Evolutionary conservation across 75 land plant species (phyloP).

Genomic region (Cunninghamia lanceolata): DNA sequence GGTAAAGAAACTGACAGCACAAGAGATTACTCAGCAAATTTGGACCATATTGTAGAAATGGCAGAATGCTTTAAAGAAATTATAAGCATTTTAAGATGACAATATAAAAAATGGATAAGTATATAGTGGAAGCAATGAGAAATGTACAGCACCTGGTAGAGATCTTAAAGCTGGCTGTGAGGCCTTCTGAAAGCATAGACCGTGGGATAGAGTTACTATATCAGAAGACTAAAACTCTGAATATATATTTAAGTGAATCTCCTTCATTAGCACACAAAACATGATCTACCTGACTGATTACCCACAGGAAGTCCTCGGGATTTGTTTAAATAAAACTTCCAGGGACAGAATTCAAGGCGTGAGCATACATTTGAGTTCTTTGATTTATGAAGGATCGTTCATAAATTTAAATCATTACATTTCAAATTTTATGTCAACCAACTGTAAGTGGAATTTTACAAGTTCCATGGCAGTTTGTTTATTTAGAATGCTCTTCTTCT

Average conservation of each 20-base stretch:
- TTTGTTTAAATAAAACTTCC: background rate
- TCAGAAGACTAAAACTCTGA: background rate
- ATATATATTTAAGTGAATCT: background rate
- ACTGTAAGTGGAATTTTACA: background rate
- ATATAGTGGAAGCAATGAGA: background rate
- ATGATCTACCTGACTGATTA: background rate
- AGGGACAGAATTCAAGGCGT: background rate
- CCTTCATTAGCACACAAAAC: background rate
- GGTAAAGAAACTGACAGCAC: background rate
- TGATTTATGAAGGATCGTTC: too few relatives aligned
- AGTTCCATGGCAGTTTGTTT: background rate
- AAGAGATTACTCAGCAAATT: background rate
- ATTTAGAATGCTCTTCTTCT: background rate
- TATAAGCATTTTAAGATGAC: background rate
- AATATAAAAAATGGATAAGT: background rate
- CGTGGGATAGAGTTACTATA: background rate
- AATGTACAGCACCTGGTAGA: background rate
- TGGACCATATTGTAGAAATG: background rate
- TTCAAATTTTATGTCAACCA: background rate
- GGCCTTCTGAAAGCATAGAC: background rate
- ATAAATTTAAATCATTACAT: background rate
- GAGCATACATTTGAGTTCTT: background rate
- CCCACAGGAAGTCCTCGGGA: background rate
- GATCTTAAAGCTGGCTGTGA: background rate
- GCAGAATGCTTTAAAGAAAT: background rate